These are phyloP conservation scores for Endotrypanum monterogeii DNA, from an alignment of 208 protist genomes.

Conservation along the genomic window DNA sequence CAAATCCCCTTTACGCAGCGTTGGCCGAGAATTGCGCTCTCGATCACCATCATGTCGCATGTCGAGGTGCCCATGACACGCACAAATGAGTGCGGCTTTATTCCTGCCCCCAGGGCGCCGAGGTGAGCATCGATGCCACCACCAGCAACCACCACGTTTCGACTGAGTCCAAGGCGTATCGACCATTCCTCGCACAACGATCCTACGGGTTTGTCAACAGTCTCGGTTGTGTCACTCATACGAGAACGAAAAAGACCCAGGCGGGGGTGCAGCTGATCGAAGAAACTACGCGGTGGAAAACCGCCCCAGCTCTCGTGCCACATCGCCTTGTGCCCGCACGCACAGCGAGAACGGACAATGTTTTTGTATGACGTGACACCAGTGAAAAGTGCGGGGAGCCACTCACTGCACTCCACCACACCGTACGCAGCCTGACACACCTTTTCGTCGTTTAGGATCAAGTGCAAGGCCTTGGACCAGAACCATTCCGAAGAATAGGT, in stretches of 20 bases:
- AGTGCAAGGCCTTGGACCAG: constrained; percentile 62
- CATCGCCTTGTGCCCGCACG: constrained; percentile 67
- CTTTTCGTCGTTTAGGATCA: constrained; percentile 37
- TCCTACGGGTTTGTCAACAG: constrained; percentile 55
- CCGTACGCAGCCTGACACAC: constrained; percentile 37
- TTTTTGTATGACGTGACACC: constrained; percentile 30
- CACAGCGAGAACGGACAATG: constrained; percentile 45
- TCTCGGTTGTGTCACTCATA: constrained; percentile 42
- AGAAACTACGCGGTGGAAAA: constrained; percentile 51
- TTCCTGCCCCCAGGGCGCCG: constrained; percentile 57
- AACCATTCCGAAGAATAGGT: constrained; percentile 70
- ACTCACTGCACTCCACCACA: constrained; percentile 59
- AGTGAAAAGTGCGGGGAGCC: constrained; percentile 56
- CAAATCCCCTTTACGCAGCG: constrained; percentile 50
- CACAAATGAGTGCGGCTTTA: constrained; percentile 45
- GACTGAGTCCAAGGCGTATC: constrained; percentile 36
- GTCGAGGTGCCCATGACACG: constrained; percentile 73
- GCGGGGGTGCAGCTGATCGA: constrained; percentile 46
- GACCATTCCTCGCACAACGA: constrained; percentile 41
- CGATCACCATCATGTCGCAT: constrained; percentile 68
- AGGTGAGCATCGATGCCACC: constrained; percentile 61
- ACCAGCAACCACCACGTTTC: constrained; percentile 45
- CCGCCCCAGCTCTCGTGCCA: constrained; percentile 62
- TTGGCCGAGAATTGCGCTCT: constrained; percentile 31
- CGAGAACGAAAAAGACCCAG: constrained; percentile 38